Evolutionary conservation across 1,139 yeast genomes (phyloP).

Genomic region (Sugiyamaella pinicola): DNA sequence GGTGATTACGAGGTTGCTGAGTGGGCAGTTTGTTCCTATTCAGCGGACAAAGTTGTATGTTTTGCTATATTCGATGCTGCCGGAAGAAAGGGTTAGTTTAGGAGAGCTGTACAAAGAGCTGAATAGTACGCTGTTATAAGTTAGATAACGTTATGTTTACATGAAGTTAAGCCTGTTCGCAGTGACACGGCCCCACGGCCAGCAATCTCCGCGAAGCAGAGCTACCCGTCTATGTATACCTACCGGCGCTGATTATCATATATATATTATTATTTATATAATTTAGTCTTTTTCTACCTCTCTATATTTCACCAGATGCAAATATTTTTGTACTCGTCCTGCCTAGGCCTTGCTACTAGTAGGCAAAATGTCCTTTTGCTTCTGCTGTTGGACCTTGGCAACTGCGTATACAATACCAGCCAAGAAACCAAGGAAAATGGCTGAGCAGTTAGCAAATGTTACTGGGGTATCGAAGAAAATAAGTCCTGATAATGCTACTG

Average conservation of each 20-base stretch:
- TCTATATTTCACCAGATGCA: conserved; percentile 10
- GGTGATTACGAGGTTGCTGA: conserved; percentile 46
- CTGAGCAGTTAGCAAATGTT: conserved; percentile 86
- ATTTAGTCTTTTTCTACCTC: not conserved
- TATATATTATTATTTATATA: no score
- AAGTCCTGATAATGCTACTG: conserved; percentile 93
- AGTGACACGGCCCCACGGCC: no score
- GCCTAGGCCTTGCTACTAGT: conserved; percentile 33
- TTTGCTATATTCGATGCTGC: conserved; percentile 54
- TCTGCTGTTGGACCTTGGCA: conserved; percentile 79
- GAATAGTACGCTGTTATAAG: conserved; percentile 2
- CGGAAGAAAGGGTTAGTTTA: conserved; percentile 42
- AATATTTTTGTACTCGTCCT: not conserved
- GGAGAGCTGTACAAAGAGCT: conserved; percentile 29
- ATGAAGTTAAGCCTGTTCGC: no score
- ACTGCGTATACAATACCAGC: conserved; percentile 96
- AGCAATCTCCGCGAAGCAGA: not conserved
- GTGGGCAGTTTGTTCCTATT: conserved; percentile 52
- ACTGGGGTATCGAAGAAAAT: conserved; percentile 92
- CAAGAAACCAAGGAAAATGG: conserved; percentile 87
- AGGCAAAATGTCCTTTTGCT: conserved; percentile 46
- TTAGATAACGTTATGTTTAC: not conserved
- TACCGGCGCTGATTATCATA: no score
- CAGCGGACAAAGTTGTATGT: conserved; percentile 52
- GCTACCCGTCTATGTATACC: not conserved